These are phyloP conservation scores for Elsinoe perseae DNA, from an alignment of 2,329 filamentous ascomycete species.

Conservation along the genomic window DNA sequence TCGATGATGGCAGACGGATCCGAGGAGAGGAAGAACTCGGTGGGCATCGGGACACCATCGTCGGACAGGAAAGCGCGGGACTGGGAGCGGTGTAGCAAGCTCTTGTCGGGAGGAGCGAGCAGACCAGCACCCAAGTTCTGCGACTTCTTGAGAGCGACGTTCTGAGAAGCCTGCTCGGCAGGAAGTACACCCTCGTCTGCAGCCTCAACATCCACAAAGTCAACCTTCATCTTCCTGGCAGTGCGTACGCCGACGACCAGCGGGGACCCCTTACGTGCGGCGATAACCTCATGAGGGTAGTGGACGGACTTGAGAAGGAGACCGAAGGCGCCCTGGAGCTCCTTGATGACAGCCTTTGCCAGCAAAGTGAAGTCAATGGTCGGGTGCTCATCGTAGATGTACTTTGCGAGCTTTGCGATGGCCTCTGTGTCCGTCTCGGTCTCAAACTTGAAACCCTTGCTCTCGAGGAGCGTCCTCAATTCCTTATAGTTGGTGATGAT, in stretches of 20 bases:
- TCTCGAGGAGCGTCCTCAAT: slow-evolving; percentile 81
- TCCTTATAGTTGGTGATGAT: slow-evolving; percentile 99
- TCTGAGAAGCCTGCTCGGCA: slow-evolving; percentile 91
- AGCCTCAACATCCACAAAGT: slow-evolving; percentile 98
- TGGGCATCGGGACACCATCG: slow-evolving; percentile 93
- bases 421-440: slow-evolving; percentile 99
- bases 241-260: slow-evolving; percentile 96
- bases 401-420: slow-evolving; percentile 98
- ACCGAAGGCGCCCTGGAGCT: slow-evolving; percentile 96
- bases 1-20: slow-evolving; percentile 97
- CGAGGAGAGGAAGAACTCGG: slow-evolving; percentile 98
- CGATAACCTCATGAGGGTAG: slow-evolving; percentile 96
- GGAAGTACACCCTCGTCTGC: slow-evolving; percentile 78
- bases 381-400: slow-evolving; percentile 91
- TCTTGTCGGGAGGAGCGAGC: slow-evolving; percentile 91
- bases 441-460: slow-evolving; percentile 98
- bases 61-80: slow-evolving; percentile 98
- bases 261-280: slow-evolving; percentile 95
- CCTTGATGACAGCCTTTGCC: slow-evolving; percentile 94
- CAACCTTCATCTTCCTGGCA: slow-evolving; percentile 98
- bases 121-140: slow-evolving; percentile 37
- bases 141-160: slow-evolving; percentile 85
- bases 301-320: slow-evolving; percentile 96
- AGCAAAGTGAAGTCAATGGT: slow-evolving; percentile 93
- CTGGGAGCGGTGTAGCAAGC: slow-evolving; percentile 93